These are phyloP conservation scores for Cutaneotrichosporon sp. DNA, from an alignment of 1,284 basidiomycete species.

Conservation along the genomic window DNA sequence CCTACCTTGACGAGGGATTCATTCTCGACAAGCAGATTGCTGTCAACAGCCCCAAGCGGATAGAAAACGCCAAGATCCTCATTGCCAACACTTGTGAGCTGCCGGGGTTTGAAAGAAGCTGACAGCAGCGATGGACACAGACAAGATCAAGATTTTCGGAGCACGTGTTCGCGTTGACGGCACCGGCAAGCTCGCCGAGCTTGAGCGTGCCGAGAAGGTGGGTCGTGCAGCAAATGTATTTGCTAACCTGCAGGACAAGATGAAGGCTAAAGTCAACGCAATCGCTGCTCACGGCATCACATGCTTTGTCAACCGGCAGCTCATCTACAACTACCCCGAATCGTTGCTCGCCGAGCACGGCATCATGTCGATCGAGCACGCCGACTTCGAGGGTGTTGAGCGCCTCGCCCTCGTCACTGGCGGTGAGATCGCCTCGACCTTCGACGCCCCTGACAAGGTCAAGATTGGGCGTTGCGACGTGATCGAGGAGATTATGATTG, in stretches of 20 bases:
- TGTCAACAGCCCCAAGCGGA: conserved; percentile 87
- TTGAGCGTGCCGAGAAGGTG: conserved; percentile 94
- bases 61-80: conserved; percentile 93
- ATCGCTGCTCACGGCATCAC: conserved; percentile 96
- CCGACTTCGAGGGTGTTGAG: conserved; percentile 99
- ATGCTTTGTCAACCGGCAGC: conserved; percentile 95
- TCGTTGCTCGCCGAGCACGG: conserved; percentile 87
- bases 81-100: conserved; percentile 94
- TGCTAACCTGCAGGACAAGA: no score
- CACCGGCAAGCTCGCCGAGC: conserved; percentile 93
- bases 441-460: conserved; percentile 88
- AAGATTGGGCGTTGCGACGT: conserved; percentile 89
- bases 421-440: conserved; percentile 95
- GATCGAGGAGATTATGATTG: conserved; percentile 99
- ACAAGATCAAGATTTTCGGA: conserved; percentile 99
- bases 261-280: conserved; percentile 95
- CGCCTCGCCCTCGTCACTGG: conserved; percentile 92
- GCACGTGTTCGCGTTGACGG: conserved; percentile 93
- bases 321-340: conserved; percentile 99
- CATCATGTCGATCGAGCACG: conserved; percentile 96
- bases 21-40: conserved; percentile 97
- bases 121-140: conserved; percentile 91
- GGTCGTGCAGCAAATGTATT: no score
- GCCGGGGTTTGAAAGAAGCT: neutral
- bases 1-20: conserved; percentile 98